Conservation (phyloP, 202 grass and related monocot genomes). For the Musa balbisiana region DNA sequence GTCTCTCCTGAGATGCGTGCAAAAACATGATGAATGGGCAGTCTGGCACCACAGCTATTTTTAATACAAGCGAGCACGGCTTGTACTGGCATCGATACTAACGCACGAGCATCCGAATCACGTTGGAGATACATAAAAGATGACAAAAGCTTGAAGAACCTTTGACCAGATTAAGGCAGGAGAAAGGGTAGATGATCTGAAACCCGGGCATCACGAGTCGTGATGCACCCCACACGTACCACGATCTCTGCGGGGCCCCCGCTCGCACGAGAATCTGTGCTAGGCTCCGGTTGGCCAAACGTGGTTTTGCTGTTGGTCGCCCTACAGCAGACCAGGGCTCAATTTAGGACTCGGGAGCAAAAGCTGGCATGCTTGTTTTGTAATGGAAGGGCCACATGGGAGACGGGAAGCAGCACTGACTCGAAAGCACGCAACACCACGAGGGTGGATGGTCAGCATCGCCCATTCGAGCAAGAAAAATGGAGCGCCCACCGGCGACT, state of each 20-base stretch:
- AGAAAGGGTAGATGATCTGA: background rate
- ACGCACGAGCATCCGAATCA: conserved; percentile 7
- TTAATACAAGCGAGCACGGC: background rate
- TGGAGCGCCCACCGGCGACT: too few relatives aligned
- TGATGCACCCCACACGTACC: background rate
- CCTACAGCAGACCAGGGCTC: background rate
- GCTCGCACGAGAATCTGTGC: background rate
- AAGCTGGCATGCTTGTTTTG: conserved; percentile 9
- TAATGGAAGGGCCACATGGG: conserved; percentile 4
- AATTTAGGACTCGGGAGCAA: background rate
- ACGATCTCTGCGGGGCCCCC: background rate
- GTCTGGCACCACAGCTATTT: background rate
- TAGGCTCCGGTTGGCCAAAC: background rate
- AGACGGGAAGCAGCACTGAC: background rate
- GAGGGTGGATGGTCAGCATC: too few relatives aligned
- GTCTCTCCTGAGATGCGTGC: background rate
- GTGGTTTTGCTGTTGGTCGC: background rate
- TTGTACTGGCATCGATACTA: background rate
- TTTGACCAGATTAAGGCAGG: conserved; percentile 2
- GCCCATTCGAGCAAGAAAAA: background rate
- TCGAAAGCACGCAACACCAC: too few relatives aligned
- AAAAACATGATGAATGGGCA: background rate
- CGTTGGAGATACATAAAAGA: conserved; percentile 3
- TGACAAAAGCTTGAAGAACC: conserved; percentile 15
- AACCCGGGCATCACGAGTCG: background rate